A percentile compares a stretch with the other conserved stretches of the same genome.
Evolutionary conservation across 768 basidiomycete genomes (phyloP).

Genomic region (Ramaria rubella): DNA sequence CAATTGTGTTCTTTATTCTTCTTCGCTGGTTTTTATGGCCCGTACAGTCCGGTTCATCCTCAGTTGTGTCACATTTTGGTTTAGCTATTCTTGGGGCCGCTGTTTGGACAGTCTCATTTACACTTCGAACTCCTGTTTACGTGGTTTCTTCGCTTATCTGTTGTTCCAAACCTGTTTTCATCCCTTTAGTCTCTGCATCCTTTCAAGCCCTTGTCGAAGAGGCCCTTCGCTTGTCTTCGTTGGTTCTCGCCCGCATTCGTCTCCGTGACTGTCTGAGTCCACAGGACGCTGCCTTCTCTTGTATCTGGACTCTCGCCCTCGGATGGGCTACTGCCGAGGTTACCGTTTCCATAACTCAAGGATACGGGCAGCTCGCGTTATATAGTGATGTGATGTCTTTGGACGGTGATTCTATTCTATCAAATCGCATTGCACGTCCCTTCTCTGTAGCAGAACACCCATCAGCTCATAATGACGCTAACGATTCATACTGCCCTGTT

Average conservation of each 20-base stretch:
- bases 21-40: background rate
- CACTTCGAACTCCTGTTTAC: constrained; percentile 45
- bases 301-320: constrained; percentile 73
- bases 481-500: background rate
- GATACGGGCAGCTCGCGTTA: constrained; percentile 58
- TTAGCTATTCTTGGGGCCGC: constrained; percentile 39
- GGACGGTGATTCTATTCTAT: background rate
- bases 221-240: constrained; percentile 45
- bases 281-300: constrained; percentile 48
- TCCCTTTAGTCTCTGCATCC: constrained; percentile 34
- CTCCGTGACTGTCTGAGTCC: constrained; percentile 32
- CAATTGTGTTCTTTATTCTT: background rate
- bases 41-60: background rate
- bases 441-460: background rate
- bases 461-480: background rate
- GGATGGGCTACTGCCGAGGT: constrained; percentile 72
- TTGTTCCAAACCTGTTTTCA: constrained; percentile 30
- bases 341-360: constrained; percentile 56
- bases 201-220: constrained; percentile 47
- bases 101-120: constrained; percentile 54
- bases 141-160: constrained; percentile 26
- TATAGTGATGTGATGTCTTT: constrained; percentile 53
- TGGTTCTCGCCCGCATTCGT: constrained; percentile 47
- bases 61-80: background rate
- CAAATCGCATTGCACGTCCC: background rate